phyloP scores from a whole-genome alignment of 2,329 filamentous ascomycete species.

The Botrytis medusae region DNA sequence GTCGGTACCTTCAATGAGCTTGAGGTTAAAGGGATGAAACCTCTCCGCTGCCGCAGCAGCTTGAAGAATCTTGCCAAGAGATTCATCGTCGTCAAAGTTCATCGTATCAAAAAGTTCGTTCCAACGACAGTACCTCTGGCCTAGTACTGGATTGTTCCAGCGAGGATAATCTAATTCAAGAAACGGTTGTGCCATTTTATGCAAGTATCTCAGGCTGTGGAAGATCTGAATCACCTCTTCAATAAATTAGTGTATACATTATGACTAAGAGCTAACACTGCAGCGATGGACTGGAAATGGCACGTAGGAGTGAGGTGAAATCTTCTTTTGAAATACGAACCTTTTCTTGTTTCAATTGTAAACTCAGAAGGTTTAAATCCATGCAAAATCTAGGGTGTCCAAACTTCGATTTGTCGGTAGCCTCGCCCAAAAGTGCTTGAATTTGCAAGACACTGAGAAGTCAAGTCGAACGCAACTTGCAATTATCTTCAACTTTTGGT shows the following conservation, averaged over 20 bases:
- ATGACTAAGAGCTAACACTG: background rate
- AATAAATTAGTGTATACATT: background rate
- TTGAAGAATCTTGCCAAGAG: background rate
- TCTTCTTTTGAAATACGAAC: background rate
- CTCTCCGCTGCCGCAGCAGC: background rate
- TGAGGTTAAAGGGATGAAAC: slow-evolving; percentile 8
- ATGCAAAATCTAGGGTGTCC: too few relatives aligned
- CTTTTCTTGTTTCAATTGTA: background rate
- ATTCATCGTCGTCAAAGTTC: background rate
- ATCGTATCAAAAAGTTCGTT: slow-evolving; percentile 1
- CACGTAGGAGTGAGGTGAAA: background rate
- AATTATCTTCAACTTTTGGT: background rate
- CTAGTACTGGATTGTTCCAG: background rate
- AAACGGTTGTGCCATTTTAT: background rate
- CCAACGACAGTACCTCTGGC: background rate
- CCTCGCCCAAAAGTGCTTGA: background rate
- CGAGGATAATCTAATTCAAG: background rate
- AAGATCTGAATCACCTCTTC: background rate
- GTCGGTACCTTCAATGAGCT: background rate
- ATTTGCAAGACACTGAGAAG: background rate
- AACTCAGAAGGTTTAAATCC: background rate
- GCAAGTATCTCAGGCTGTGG: background rate
- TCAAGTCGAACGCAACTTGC: background rate
- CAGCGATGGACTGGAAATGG: background rate
- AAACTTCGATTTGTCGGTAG: background rate